A percentile compares a stretch with the other conserved stretches of the same genome.
These are phyloP conservation scores for Trichoderma atroviride DNA, from an alignment of 2,329 filamentous ascomycete genomes.

Conservation along the genomic window DNA sequence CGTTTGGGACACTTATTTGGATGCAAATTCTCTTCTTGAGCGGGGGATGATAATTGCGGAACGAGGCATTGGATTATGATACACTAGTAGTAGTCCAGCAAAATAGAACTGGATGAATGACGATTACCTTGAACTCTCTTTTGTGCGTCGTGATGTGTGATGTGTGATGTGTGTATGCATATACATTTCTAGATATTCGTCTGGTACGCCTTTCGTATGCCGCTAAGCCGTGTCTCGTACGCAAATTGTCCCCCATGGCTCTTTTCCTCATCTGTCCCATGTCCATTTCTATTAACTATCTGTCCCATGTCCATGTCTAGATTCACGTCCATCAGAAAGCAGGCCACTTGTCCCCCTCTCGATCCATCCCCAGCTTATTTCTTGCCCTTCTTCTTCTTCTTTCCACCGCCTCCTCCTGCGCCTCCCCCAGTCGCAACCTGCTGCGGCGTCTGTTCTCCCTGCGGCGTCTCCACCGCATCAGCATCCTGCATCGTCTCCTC, in stretches of 20 bases:
- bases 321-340: background rate
- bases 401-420: constrained; percentile 39
- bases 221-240: background rate
- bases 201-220: background rate
- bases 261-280: background rate
- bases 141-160: background rate
- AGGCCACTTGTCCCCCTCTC: background rate
- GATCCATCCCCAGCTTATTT: constrained; percentile 47
- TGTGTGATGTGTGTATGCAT: background rate
- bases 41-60: constrained; percentile 24
- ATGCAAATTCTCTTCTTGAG: background rate
- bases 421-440: constrained; percentile 19
- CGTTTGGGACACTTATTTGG: constrained; percentile 26
- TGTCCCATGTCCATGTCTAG: background rate
- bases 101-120: constrained; percentile 21
- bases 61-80: constrained; percentile 30
- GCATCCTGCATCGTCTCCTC: constrained; percentile 50
- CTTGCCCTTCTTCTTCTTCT: constrained; percentile 74
- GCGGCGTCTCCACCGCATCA: constrained; percentile 30
- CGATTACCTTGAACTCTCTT: background rate
- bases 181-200: background rate
- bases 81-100: constrained; percentile 26
- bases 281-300: background rate
- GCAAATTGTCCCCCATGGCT: background rate
- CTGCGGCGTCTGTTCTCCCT: constrained; percentile 35